A percentile compares a stretch with the other conserved stretches of the same genome.
Evolutionary conservation across 495 filamentous ascomycete genomes (phyloP).

Genomic region (Podospora pseudopauciseta): DNA sequence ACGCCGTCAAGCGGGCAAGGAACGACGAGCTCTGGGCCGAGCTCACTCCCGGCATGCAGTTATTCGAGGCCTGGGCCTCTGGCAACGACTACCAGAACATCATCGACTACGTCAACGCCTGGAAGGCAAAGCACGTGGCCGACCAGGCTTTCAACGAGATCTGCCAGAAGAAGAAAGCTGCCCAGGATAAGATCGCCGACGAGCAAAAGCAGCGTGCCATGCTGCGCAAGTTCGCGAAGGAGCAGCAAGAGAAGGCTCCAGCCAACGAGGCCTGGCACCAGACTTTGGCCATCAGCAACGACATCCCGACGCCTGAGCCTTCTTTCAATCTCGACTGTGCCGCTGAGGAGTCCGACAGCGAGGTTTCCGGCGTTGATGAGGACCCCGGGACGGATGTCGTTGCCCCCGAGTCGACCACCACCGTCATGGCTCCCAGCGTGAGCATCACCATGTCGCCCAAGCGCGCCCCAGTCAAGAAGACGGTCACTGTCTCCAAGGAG

Average conservation of each 20-base stretch:
- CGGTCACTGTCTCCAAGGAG: not conserved
- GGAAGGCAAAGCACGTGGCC: not conserved
- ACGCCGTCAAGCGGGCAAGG: not conserved
- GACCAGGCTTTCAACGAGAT: not conserved
- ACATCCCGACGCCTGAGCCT: not conserved
- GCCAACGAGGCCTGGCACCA: not conserved
- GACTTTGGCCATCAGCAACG: not conserved
- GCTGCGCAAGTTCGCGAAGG: no score
- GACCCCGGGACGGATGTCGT: not conserved
- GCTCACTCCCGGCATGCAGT: not conserved
- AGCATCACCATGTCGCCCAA: not conserved
- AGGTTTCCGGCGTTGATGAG: not conserved
- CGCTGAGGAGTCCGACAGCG: not conserved
- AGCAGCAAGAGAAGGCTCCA: conserved; percentile 1
- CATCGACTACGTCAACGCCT: not conserved
- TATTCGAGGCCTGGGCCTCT: not conserved
- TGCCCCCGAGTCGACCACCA: not conserved
- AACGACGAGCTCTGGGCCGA: not conserved
- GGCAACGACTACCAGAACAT: not conserved
- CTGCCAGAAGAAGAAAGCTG: not conserved
- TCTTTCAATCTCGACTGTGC: not conserved
- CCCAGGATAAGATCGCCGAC: not conserved
- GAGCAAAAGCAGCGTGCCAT: not conserved
- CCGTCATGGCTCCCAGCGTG: not conserved
- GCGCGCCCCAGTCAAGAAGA: not conserved